Conservation (phyloP, 768 basidiomycete species). For the Gymnopilus dilepis region DNA sequence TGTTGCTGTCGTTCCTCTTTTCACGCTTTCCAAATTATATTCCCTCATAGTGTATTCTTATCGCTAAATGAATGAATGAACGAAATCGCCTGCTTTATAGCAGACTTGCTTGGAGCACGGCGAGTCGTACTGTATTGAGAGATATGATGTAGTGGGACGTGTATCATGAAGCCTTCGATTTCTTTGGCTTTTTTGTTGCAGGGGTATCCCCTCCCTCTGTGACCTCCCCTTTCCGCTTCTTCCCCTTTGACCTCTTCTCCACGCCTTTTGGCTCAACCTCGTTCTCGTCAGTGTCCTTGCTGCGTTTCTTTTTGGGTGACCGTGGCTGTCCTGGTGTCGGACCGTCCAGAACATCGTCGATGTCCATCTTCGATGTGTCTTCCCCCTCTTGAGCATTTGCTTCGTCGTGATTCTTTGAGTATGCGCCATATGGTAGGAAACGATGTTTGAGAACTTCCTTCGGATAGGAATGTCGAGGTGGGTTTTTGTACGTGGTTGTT, state of each 20-base stretch:
- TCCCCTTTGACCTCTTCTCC: constrained; percentile 38
- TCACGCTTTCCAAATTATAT: no score
- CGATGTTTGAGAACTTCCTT: constrained; percentile 64
- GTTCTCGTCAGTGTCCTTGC: constrained; percentile 9
- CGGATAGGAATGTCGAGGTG: constrained; percentile 62
- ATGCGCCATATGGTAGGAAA: constrained; percentile 68
- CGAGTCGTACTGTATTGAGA: no score
- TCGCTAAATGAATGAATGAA: not conserved
- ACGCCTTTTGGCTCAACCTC: constrained; percentile 1
- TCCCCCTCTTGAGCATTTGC: constrained; percentile 24
- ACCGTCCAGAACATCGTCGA: constrained; percentile 21
- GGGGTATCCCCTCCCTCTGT: constrained; percentile 21
- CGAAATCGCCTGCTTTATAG: not conserved
- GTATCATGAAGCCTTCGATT: constrained; percentile 39
- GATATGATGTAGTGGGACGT: not conserved
- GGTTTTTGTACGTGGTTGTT: constrained; percentile 45
- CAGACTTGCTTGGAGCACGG: no score
- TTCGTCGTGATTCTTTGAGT: constrained; percentile 21
- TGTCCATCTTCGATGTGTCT: constrained; percentile 27
- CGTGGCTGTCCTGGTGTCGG: constrained; percentile 7
- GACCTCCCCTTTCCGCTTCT: constrained; percentile 49
- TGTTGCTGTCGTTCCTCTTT: no score
- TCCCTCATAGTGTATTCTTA: not conserved
- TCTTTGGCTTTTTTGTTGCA: constrained; percentile 52
- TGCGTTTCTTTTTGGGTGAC: constrained; percentile 21